Evolutionary conservation across 352 stramenopile species (phyloP).

Genomic region (Phytophthora palmivora): DNA sequence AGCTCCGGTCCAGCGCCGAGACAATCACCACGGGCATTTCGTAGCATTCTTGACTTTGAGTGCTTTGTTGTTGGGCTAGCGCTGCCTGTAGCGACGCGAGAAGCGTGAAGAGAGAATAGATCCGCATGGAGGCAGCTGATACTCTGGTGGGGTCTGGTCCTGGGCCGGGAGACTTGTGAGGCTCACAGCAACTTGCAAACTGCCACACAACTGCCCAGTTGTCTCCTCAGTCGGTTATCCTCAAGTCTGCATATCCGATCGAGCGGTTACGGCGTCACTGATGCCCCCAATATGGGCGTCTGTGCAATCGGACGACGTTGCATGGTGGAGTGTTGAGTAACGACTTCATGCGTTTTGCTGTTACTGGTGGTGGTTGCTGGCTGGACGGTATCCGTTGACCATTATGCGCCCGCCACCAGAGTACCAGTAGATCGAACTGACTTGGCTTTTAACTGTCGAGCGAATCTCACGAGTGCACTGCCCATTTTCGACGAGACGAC

Average conservation of each 20-base stretch:
- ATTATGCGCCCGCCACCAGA: neutral
- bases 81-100: conserved; percentile 24
- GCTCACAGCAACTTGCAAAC: conserved; percentile 29
- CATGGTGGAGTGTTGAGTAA: conserved; percentile 2
- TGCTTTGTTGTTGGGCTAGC: conserved; percentile 17
- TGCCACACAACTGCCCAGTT: conserved; percentile 1
- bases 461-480: neutral
- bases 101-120: conserved; percentile 28
- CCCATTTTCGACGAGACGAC: neutral
- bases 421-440: conserved; percentile 11
- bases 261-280: conserved; percentile 14
- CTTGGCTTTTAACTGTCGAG: conserved; percentile 20
- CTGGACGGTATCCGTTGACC: conserved; percentile 7
- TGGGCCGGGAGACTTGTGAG: conserved; percentile 21
- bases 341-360: no score
- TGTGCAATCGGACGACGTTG: conserved; percentile 3
- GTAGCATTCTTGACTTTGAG: conserved; percentile 54
- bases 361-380: neutral
- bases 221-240: conserved; percentile 18
- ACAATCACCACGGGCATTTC: conserved; percentile 76
- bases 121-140: conserved; percentile 15
- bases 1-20: conserved; percentile 55
- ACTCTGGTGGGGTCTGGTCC: conserved; percentile 16
- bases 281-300: conserved; percentile 13
- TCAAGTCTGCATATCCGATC: conserved; percentile 8